Percentiles rank a stretch among this genome's conserved stretches.
Evolutionary conservation across 192 early-diverging fungal species (phyloP).

Genomic region (Allomyces macrogynus): DNA sequence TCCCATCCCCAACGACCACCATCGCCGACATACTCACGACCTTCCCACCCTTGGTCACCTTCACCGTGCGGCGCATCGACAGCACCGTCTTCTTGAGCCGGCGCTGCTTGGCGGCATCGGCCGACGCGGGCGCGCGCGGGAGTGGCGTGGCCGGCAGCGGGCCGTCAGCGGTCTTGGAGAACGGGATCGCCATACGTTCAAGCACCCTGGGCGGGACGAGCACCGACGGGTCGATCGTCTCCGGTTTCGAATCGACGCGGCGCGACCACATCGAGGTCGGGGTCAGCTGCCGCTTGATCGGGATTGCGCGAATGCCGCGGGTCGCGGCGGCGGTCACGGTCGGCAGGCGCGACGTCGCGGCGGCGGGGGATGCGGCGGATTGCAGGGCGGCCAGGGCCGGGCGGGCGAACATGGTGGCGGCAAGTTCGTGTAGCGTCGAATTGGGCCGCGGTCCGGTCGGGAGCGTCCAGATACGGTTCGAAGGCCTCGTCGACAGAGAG

Average conservation of each 20-base stretch:
- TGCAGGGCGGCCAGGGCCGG: background rate
- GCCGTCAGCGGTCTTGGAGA: background rate
- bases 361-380: background rate
- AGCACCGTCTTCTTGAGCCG: slow-evolving; percentile 46
- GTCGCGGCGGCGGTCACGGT: background rate
- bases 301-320: background rate
- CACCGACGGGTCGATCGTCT: background rate
- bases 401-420: background rate
- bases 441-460: too few relatives aligned
- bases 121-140: background rate
- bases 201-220: background rate
- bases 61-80: slow-evolving; percentile 50
- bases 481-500: too few relatives aligned
- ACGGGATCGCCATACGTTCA: background rate
- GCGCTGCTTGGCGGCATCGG: background rate
- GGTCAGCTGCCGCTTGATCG: background rate
- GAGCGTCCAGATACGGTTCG: too few relatives aligned
- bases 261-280: background rate
- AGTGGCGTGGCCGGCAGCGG: background rate
- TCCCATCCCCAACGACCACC: slow-evolving; percentile 87
- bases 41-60: slow-evolving; percentile 63
- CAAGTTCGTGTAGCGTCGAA: background rate
- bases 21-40: slow-evolving; percentile 64
- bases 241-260: background rate
- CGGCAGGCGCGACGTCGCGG: too few relatives aligned